Base-by-base conservation (phyloP, 2,329 filamentous ascomycete genomes). In the Alternaria infectoria region DNA sequence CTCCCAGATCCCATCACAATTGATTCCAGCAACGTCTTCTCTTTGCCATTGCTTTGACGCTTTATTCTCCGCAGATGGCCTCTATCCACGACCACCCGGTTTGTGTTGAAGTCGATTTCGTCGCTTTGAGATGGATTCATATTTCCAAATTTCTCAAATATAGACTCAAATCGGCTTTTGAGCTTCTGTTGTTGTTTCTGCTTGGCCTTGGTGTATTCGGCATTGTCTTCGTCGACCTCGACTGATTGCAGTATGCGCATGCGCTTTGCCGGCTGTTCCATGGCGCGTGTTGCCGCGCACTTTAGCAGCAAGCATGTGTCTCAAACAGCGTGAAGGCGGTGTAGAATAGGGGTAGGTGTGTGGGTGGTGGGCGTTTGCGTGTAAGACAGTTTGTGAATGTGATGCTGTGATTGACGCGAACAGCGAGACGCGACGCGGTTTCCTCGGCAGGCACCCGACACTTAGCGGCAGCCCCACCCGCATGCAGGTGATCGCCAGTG, bases 111-210 rank as follows among this genome's bases (percentile, higher is more conserved):
- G 78, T 98, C 93, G 72, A 98, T 93, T 81, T 97, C 93, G 79
- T 98, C 95, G 57, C 91, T 93, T 54, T 95, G 86, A 5, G 90
- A 91, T 2, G 89, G 89, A 74, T 97, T 97, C 77, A 97, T 91
- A 67, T 86, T 89, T 57, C 86, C 89, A 77, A 97, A 97, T 79
- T 97, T 97, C 64, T 91, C 88, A 76, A 97, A 97, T 59, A 98
- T 97, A 59, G 88, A 84, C 75, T 97, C 93, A 77, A 97, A 96
- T 6, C 89, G 89, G n/a, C 89, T 90, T 61, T 79, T 77, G 57
- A 83, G 88, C 64, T 63, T 81, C 30, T 82, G 80, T 28, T 80
- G 78, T 50, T 69, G 60, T 72, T 76, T 64, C 74, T 75, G 71
- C 76, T 79, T 71, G 12, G 49, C 81, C 71, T 51, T 81, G 76